Percentiles rank a stretch among this genome's conserved stretches.
Evolutionary conservation across 2,329 filamentous ascomycete genomes (phyloP).

Genomic region (Ciborinia camelliae): DNA sequence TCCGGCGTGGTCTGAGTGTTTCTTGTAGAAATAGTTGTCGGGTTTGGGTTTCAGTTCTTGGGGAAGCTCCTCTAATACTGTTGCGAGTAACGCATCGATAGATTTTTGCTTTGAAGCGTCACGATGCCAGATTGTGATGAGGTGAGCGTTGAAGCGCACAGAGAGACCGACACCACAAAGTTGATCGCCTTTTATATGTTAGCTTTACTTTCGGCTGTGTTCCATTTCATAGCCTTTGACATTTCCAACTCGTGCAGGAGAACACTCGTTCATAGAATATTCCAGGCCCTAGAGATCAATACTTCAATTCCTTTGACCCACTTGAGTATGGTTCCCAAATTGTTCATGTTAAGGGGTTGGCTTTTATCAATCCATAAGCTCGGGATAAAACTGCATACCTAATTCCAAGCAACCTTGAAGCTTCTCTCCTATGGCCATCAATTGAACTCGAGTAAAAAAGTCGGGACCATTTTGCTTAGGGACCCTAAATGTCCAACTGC

Average conservation of each 20-base stretch:
- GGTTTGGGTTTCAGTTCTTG: slow-evolving; percentile 68
- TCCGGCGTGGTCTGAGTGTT: slow-evolving; percentile 81
- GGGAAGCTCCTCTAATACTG: slow-evolving; percentile 70
- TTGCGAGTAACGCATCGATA: slow-evolving; percentile 68
- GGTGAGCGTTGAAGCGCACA: slow-evolving; percentile 82
- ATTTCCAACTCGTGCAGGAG: background rate
- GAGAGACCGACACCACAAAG: slow-evolving; percentile 87
- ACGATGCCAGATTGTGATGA: slow-evolving; percentile 92
- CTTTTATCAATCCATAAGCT: background rate
- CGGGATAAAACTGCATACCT: slow-evolving; percentile 46
- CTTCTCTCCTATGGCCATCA: slow-evolving; percentile 79
- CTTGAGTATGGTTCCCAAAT: background rate
- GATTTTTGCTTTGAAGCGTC: slow-evolving; percentile 77
- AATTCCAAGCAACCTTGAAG: slow-evolving; percentile 70
- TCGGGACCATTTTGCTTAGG: slow-evolving; percentile 69
- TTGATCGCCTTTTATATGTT: slow-evolving; percentile 61
- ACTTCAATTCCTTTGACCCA: background rate
- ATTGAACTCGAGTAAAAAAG: slow-evolving; percentile 77
- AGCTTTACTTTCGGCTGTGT: slow-evolving; percentile 15
- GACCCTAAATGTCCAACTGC: slow-evolving; percentile 89
- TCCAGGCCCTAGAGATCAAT: background rate
- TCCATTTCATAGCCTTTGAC: background rate
- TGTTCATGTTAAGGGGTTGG: background rate
- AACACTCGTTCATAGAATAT: background rate
- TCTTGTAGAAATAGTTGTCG: slow-evolving; percentile 80